Conservation (phyloP, 2,329 filamentous ascomycete species). For the Penicillium sp. region DNA sequence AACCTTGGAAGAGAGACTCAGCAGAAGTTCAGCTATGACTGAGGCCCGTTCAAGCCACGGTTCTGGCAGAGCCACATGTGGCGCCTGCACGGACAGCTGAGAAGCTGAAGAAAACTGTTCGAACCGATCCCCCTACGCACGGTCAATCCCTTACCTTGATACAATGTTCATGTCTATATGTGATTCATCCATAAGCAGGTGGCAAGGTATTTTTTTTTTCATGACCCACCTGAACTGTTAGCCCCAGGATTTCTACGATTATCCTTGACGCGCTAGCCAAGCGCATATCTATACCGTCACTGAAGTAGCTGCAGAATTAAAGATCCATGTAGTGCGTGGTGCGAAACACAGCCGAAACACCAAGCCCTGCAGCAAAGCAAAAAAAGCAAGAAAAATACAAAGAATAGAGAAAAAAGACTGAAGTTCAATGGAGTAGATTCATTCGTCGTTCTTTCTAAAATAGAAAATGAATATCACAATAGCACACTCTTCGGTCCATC, state of each 20-base stretch:
- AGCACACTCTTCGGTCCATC: not conserved
- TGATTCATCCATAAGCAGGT: not conserved
- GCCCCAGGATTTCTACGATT: not conserved
- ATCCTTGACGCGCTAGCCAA: not conserved
- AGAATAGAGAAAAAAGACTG: not conserved
- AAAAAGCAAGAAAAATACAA: not conserved
- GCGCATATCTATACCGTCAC: not conserved
- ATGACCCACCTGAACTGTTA: not conserved
- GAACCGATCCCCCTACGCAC: not conserved
- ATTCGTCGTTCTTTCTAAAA: slow-evolving; percentile 19
- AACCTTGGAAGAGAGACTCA: not conserved
- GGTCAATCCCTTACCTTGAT: not conserved
- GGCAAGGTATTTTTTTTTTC: not conserved
- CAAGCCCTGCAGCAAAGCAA: slow-evolving; percentile 12
- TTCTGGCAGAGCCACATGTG: slow-evolving; percentile 23
- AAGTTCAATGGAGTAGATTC: slow-evolving; percentile 14
- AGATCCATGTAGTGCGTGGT: not conserved
- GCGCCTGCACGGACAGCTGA: slow-evolving; percentile 17
- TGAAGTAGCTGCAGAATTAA: not conserved
- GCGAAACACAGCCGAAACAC: slow-evolving; percentile 14
- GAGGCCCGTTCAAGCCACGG: slow-evolving; percentile 13
- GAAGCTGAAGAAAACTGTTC: not conserved
- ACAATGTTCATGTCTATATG: not conserved
- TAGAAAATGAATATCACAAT: slow-evolving; percentile 5
- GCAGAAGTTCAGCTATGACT: not conserved